Base-by-base conservation (phyloP, 495 filamentous ascomycete species). In the Penicillium canescens region DNA sequence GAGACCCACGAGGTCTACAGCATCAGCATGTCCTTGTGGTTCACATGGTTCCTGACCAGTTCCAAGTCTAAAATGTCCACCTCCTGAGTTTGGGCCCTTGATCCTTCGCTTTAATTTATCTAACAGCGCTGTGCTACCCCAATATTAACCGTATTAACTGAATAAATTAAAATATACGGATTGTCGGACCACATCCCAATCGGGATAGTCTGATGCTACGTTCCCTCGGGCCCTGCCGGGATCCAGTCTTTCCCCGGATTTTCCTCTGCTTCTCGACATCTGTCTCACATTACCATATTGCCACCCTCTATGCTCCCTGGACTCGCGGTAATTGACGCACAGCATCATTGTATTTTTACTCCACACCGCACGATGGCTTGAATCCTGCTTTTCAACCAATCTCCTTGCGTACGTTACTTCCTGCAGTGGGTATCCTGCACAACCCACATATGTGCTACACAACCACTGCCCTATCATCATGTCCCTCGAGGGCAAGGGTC, bases 171-270 rank as follows among this genome's bases (percentile, higher is more conserved):
- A 31, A 31, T 18, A 9, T 34, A 36, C 23, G 28, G 26, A 28
- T 18, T 18, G 18, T 44, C 55, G 55, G 55, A 35, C 34, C 50
- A 54, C 28, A 10, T 5, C 43, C 55, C 20, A 36, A 42, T 41
- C 3, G 55, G 55, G 14, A 34, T 57, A 57, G 55, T 39, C 26
- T 13, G 21, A 57, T 57, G 31, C 55, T 49, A 57, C 55, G 18
- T 10, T 56, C 18, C 10, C 24, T 38, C 41, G 49, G 37, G 46
- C 24, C 46, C 46, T 38, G 23, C 23, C 35, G 46, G 42, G 14
- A 35, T 33, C 24, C 46, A 18, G 31, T 46, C 46, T 58, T 52
- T 54, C 55, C 55, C 55, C 55, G 50, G 55, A 57, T 57, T 57
- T 54, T 38, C 50, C 43, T 35, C 28, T 31, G 9, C 28, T 31